Evolutionary conservation across 306 rosid species (phyloP).

Genomic region (Glycine tomentella): DNA sequence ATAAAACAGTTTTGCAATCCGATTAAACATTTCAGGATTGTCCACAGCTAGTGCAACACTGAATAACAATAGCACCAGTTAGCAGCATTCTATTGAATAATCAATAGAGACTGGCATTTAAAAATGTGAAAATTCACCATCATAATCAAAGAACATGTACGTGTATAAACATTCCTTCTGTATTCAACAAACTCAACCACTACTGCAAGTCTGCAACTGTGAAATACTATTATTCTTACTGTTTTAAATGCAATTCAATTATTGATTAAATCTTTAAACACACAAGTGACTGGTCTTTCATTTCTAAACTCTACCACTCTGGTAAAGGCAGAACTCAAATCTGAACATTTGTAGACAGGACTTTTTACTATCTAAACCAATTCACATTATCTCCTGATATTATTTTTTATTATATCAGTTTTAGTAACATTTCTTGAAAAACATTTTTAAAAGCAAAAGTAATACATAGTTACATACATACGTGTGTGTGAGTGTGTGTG

Average conservation of each 20-base stretch:
- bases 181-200: constrained; percentile 20
- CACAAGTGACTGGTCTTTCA: background rate
- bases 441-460: background rate
- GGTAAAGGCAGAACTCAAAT: background rate
- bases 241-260: background rate
- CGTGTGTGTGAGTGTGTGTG: background rate
- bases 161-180: background rate
- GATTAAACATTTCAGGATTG: constrained; percentile 81
- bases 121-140: constrained; percentile 21
- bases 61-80: constrained; percentile 45
- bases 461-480: background rate
- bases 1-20: constrained; percentile 64
- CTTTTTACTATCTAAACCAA: constrained; percentile 20
- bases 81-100: constrained; percentile 6
- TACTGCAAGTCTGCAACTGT: background rate
- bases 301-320: constrained; percentile 11
- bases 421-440: background rate
- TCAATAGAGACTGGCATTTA: constrained; percentile 26
- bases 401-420: background rate
- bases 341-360: background rate
- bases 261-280: background rate
- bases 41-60: constrained; percentile 91
- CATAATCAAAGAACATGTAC: background rate
- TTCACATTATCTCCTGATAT: constrained; percentile 4
- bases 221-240: background rate